Evolutionary conservation across 306 rosid species (phyloP).

Genomic region (Malus asiatica): DNA sequence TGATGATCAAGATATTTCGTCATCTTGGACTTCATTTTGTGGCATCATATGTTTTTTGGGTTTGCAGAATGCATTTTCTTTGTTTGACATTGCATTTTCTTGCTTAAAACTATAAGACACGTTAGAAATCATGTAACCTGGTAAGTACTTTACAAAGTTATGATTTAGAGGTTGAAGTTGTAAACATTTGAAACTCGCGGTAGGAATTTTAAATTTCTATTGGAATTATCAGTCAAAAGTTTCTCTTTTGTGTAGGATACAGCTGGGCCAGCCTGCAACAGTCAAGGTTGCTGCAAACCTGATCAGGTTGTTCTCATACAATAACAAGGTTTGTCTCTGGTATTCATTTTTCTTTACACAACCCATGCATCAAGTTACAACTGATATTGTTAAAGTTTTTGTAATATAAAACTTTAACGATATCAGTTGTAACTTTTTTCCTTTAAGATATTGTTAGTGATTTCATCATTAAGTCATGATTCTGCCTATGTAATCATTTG

Average conservation of each 20-base stretch:
- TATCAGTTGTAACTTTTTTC: background rate
- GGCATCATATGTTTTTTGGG: background rate
- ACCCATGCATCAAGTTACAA: background rate
- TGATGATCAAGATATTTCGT: background rate
- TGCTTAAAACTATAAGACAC: background rate
- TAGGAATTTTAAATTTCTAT: background rate
- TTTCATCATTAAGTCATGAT: background rate
- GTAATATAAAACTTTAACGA: background rate
- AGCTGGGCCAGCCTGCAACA: conserved; percentile 91
- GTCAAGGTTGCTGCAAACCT: conserved; percentile 93
- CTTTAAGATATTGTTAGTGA: background rate
- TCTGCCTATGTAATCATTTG: background rate
- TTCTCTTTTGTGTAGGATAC: conserved; percentile 41
- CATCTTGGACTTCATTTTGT: background rate
- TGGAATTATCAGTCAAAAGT: background rate
- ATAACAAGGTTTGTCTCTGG: conserved; percentile 60
- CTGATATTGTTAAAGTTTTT: background rate
- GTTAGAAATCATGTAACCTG: background rate
- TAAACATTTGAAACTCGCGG: background rate
- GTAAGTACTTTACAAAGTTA: background rate
- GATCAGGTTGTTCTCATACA: conserved; percentile 68
- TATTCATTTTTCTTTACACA: background rate
- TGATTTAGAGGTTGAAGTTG: background rate
- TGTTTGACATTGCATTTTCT: background rate
- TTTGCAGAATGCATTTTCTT: background rate